phyloP scores from a whole-genome alignment of 805 yeast species.

The Maudiozyma serrabonitensis region DNA sequence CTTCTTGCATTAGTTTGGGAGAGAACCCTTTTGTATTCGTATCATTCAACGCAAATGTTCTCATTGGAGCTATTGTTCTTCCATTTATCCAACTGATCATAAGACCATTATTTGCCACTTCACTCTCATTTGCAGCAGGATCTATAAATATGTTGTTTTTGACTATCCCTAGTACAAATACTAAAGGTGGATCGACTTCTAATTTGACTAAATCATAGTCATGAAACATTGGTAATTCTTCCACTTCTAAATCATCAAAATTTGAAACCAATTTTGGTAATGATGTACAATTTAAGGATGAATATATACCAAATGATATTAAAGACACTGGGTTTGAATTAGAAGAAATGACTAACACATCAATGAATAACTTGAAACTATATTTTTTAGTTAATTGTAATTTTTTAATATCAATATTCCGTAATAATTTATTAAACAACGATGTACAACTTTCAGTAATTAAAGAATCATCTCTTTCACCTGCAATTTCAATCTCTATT shows the following conservation, averaged over 20 bases:
- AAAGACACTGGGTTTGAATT: conserved; percentile 75
- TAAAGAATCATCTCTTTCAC: conserved; percentile 70
- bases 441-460: conserved; percentile 56
- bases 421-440: conserved; percentile 33
- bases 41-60: conserved; percentile 52
- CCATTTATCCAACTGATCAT: conserved; percentile 62
- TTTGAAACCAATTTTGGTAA: conserved; percentile 66
- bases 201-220: conserved; percentile 69
- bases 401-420: conserved; percentile 37
- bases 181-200: conserved; percentile 51
- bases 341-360: conserved; percentile 67
- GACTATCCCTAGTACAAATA: conserved; percentile 66
- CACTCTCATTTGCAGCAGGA: conserved; percentile 84
- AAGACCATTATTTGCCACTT: conserved; percentile 77
- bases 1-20: conserved; percentile 38
- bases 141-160: conserved; percentile 63
- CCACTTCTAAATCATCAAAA: conserved; percentile 56
- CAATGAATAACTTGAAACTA: conserved; percentile 68
- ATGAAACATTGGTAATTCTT: conserved; percentile 82
- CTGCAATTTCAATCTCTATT: conserved; percentile 74
- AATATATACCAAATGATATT: conserved; percentile 67
- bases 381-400: conserved; percentile 64
- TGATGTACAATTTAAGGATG: conserved; percentile 70
- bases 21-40: conserved; percentile 45
- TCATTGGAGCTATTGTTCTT: conserved; percentile 62